Conservation (phyloP, 768 basidiomycete species). For the Russula earlei region DNA sequence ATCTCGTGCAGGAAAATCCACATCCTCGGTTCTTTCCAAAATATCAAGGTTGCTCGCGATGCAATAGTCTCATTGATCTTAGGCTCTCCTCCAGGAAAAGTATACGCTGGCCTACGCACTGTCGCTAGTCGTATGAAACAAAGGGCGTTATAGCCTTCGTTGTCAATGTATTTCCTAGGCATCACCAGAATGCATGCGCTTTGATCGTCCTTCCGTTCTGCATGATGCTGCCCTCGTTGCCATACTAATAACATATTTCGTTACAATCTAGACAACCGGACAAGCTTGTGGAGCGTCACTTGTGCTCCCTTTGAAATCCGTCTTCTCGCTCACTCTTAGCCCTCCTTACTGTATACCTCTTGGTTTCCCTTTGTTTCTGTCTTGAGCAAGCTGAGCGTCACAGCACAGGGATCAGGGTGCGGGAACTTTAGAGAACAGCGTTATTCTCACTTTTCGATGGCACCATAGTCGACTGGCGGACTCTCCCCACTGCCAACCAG, state of each 20-base stretch:
- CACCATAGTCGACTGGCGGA: slow-evolving; percentile 48
- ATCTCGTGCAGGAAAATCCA: slow-evolving; percentile 76
- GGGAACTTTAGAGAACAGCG: background rate
- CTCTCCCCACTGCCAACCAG: slow-evolving; percentile 60
- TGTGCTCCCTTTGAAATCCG: background rate
- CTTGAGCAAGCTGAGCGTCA: slow-evolving; percentile 36
- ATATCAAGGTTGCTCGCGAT: slow-evolving; percentile 95
- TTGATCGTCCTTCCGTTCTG: background rate
- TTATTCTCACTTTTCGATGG: slow-evolving; percentile 46
- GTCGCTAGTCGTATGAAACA: slow-evolving; percentile 92
- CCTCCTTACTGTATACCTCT: background rate
- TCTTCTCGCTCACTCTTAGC: slow-evolving; percentile 10
- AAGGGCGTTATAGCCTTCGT: slow-evolving; percentile 52
- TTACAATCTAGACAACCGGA: background rate
- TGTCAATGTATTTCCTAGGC: slow-evolving; percentile 1
- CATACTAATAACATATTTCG: background rate
- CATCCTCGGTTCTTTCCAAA: slow-evolving; percentile 97
- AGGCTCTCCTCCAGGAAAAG: slow-evolving; percentile 91
- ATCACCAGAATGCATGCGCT: background rate
- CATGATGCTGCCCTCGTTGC: background rate
- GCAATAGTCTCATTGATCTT: slow-evolving; percentile 93
- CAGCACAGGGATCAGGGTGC: background rate
- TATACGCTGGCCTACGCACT: slow-evolving; percentile 83
- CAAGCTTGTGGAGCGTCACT: background rate
- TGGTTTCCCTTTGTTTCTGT: slow-evolving; percentile 27